A percentile compares a stretch with the other conserved stretches of the same genome.
These are phyloP conservation scores for Inga oerstediana DNA, from an alignment of 306 rosid genomes.

Conservation along the genomic window DNA sequence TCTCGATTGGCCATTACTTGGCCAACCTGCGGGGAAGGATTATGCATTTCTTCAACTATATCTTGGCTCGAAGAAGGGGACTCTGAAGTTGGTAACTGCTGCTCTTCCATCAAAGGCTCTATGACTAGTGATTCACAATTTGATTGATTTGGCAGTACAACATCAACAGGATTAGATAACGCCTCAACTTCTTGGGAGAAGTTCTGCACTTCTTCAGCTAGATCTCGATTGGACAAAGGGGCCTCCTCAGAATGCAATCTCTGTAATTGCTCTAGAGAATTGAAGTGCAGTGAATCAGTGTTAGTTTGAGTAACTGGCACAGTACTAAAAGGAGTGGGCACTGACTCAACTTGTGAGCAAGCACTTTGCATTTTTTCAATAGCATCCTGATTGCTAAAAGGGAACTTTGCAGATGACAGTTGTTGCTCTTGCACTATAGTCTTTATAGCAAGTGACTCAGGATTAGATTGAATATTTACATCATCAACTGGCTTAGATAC, in stretches of 20 bases:
- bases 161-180: constrained; percentile 17
- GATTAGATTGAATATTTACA: background rate
- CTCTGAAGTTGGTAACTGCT: background rate
- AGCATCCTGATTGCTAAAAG: constrained; percentile 8
- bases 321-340: constrained; percentile 17
- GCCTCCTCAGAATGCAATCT: background rate
- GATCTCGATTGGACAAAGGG: background rate
- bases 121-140: constrained; percentile 26
- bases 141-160: background rate
- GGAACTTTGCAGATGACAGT: constrained; percentile 18
- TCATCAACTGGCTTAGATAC: too few relatives aligned
- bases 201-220: background rate
- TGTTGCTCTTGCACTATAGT: constrained; percentile 30
- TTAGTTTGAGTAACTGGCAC: background rate
- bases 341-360: background rate
- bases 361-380: background rate
- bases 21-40: background rate
- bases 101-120: background rate
- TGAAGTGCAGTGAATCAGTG: background rate
- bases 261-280: background rate
- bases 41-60: background rate
- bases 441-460: constrained; percentile 28
- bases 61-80: background rate
- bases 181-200: background rate
- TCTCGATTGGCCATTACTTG: background rate